A percentile compares a stretch with the other conserved stretches of the same genome.
Evolutionary conservation across 2,329 filamentous ascomycete species (phyloP).

Genomic region (Xenoacremonium recifei): DNA sequence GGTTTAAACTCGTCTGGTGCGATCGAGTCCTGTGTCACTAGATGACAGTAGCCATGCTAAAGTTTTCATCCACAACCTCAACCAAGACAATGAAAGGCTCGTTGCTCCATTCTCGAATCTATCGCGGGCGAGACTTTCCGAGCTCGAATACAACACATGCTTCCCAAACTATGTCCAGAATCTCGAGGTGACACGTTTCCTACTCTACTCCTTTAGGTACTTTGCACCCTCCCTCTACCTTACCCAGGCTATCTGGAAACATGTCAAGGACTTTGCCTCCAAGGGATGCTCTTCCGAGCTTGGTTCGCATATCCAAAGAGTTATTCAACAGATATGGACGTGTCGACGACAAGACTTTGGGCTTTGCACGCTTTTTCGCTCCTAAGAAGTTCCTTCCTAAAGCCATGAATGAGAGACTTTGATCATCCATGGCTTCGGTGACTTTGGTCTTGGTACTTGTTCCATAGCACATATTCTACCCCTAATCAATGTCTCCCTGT

Average conservation of each 20-base stretch:
- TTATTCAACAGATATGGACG: neutral
- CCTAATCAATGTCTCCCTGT: slow-evolving; percentile 10
- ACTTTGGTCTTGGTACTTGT: slow-evolving; percentile 7
- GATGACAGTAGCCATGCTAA: neutral
- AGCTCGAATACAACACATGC: neutral
- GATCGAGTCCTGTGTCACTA: neutral
- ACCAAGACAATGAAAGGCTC: neutral
- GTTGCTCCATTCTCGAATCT: neutral
- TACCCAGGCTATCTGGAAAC: neutral
- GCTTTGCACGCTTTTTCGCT: neutral
- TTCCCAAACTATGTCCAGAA: neutral
- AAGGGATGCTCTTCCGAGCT: neutral
- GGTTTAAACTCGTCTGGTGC: neutral
- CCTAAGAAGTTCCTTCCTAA: neutral
- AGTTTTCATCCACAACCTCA: neutral
- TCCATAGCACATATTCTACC: slow-evolving; percentile 5
- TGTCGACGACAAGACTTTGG: neutral
- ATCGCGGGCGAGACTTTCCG: neutral
- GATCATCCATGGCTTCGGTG: slow-evolving; percentile 5
- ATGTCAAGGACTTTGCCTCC: neutral
- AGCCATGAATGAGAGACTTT: neutral
- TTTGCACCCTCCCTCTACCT: neutral
- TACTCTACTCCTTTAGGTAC: neutral
- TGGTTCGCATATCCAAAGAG: neutral
- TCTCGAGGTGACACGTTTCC: neutral